Percentiles rank a stretch among this genome's conserved stretches.
Conservation (phyloP, 1,139 yeast genomes). For the Yamadazyma songkhlaensis region DNA sequence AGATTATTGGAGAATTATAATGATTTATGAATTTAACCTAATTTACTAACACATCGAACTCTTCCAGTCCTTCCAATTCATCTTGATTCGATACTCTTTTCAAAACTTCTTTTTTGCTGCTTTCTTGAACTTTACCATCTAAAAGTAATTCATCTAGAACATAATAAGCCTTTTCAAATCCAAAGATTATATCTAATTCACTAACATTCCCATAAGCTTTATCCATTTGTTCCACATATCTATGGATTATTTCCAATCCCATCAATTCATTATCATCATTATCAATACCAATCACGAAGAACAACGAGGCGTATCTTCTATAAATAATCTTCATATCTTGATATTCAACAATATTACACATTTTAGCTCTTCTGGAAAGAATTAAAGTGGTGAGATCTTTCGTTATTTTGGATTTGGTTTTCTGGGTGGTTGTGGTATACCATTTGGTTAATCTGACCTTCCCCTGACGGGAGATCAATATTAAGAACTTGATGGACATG, state of each 20-base stretch:
- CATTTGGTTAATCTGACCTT: slow-evolving; percentile 91
- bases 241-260: slow-evolving; percentile 81
- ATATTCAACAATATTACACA: slow-evolving; percentile 95
- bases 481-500: slow-evolving; percentile 60
- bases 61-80: slow-evolving; percentile 53
- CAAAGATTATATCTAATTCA: slow-evolving; percentile 90
- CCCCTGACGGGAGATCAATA: slow-evolving; percentile 90
- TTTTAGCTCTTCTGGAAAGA: slow-evolving; percentile 80
- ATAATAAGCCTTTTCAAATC: slow-evolving; percentile 90
- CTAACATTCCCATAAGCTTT: slow-evolving; percentile 95
- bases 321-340: slow-evolving; percentile 86
- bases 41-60: slow-evolving; percentile 39
- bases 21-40: background rate
- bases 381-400: slow-evolving; percentile 86
- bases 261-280: slow-evolving; percentile 83
- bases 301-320: slow-evolving; percentile 88
- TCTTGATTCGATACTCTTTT: slow-evolving; percentile 77
- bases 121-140: slow-evolving; percentile 83
- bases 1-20: slow-evolving; percentile 3
- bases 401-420: slow-evolving; percentile 79
- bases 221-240: slow-evolving; percentile 97
- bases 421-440: slow-evolving; percentile 79
- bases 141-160: slow-evolving; percentile 84
- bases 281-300: slow-evolving; percentile 84
- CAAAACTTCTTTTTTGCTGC: slow-evolving; percentile 76